Conservation (phyloP, 2,329 filamentous ascomycete genomes). For the Emmonsia crescens region DNA sequence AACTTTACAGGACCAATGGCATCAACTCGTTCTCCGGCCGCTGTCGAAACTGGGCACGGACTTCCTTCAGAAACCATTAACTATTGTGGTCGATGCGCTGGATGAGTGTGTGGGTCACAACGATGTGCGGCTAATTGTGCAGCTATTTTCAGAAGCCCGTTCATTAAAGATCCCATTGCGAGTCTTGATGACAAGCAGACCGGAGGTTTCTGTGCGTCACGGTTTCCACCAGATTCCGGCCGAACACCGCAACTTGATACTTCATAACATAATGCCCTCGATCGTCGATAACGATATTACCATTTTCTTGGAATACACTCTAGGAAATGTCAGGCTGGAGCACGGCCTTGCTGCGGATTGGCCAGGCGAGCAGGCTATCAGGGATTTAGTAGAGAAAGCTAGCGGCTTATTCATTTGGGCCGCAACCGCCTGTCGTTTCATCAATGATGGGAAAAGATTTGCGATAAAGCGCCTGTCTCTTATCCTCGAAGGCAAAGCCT, state of each 20-base stretch:
- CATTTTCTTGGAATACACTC: slow-evolving; percentile 15
- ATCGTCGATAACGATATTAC: slow-evolving; percentile 18
- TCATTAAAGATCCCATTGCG: no score
- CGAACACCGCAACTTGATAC: slow-evolving; percentile 14
- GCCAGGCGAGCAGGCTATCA: slow-evolving; percentile 17
- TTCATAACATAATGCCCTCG: slow-evolving; percentile 16
- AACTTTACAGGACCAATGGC: no score
- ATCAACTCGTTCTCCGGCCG: no score
- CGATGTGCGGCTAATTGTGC: no score
- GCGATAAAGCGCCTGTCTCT: not conserved
- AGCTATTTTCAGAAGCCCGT: no score
- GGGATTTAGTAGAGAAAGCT: slow-evolving; percentile 19
- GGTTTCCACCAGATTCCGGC: slow-evolving; percentile 14
- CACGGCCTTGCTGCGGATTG: slow-evolving; percentile 9
- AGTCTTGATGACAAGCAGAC: slow-evolving; percentile 25
- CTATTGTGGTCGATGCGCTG: no score
- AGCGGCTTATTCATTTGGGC: slow-evolving; percentile 22
- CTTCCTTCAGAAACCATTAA: no score
- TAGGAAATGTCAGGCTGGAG: slow-evolving; percentile 12
- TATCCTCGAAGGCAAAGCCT: not conserved
- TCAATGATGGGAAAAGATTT: slow-evolving; percentile 13
- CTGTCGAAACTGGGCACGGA: no score
- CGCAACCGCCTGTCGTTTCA: slow-evolving; percentile 19
- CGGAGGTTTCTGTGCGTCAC: slow-evolving; percentile 15
- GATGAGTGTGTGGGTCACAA: no score